Evolutionary conservation across 2,329 filamentous ascomycete species (phyloP).

Genomic region (Pseudodiploospora longispora): DNA sequence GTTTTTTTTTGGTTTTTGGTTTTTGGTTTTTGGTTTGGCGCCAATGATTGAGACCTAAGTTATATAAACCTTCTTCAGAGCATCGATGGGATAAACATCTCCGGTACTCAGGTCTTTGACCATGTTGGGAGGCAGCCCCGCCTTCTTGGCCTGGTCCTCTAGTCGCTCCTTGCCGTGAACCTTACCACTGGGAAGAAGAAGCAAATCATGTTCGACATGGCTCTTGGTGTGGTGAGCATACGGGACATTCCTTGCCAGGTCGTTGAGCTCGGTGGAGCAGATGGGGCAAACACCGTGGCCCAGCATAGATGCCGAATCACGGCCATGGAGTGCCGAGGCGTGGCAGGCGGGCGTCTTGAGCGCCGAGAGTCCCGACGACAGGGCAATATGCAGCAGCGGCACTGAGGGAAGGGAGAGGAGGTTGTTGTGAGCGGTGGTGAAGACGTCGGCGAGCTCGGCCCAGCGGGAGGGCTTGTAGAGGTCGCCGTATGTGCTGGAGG

Average conservation of each 20-base stretch:
- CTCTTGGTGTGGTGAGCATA: constrained; percentile 95
- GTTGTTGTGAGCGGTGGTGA: constrained; percentile 77
- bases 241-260: constrained; percentile 77
- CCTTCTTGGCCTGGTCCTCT: constrained; percentile 69
- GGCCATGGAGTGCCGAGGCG: constrained; percentile 44
- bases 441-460: constrained; percentile 67
- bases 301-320: constrained; percentile 32
- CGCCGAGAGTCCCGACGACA: constrained; percentile 84
- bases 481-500: constrained; percentile 34
- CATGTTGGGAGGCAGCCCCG: constrained; percentile 56
- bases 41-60: constrained; percentile 40
- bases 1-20: too few species aligned
- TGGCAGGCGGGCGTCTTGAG: constrained; percentile 95
- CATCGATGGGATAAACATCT: constrained; percentile 52
- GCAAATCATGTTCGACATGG: constrained; percentile 78
- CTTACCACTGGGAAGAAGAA: constrained; percentile 78
- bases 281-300: constrained; percentile 84
- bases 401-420: constrained; percentile 75
- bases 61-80: constrained; percentile 84
- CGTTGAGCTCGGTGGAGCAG: constrained; percentile 90
- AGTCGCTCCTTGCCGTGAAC: constrained; percentile 74
- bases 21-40: too few species aligned
- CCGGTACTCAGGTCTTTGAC: constrained; percentile 75
- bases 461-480: constrained; percentile 71
- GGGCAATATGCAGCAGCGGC: constrained; percentile 81